Evolutionary conservation across 1,139 yeast species (phyloP), one percentile per base, ranked within the genome.

Genomic region (Pichia sp.): DNA sequence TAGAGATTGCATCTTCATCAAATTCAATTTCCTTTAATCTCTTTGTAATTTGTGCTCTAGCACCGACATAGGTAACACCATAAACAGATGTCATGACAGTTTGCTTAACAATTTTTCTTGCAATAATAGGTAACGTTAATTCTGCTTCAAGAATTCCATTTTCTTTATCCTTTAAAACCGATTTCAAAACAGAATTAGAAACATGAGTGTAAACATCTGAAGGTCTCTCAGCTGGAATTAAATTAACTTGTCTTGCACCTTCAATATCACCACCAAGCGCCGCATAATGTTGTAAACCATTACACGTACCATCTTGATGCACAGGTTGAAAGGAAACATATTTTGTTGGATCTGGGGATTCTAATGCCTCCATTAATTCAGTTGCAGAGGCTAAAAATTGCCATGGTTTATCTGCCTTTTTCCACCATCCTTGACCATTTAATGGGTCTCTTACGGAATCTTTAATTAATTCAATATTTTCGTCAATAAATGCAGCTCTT

Each of bases 51-150:
- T 92, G 99, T 4, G 81, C 82, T 27, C 87, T 77, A 0, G 97
- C 98, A 22, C 99, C 99, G 51, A 87, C 77, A 62, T 78, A 87
- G 0, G 99, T 92, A 11, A 92, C 99, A 56, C 99, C 99, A 61
- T 94, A 92, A 37, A 92, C 99, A 58, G 89, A 90, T 1, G 99
- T 92, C 99, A 92, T 92, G 29, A 92, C 98, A 0, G 98, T 87
- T 64, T 92, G 97, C 63, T 92, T 92, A 40, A 92, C 96, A 40
- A 92, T 83, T 62, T 90, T 90, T 58, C 99, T 76, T 25, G 82
- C 76, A 50, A 92, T 76, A 53, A 79, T 75, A 44, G 82, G 87
- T 49, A 74, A 70, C 27, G 82, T 67, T 45, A 70, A 65, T 11
- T 62, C 51, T 0, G 92, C 92, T 48, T 67, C 61, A 37, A 66